Conservation (phyloP, 164 flowering plant species). For the Cinnamomum micranthum region DNA sequence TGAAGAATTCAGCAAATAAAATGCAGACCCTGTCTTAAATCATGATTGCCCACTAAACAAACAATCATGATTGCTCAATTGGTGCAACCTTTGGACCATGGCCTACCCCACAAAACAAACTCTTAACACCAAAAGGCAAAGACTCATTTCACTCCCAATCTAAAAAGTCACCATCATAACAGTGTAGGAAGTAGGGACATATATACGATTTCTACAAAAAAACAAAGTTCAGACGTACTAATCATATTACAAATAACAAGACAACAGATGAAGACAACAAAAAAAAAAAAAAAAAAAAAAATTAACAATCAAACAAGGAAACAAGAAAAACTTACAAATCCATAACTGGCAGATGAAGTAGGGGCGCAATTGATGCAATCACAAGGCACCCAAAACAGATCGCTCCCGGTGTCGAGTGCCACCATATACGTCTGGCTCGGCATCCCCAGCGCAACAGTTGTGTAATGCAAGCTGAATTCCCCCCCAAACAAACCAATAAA, state of each 20-base stretch:
- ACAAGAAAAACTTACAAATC: neutral
- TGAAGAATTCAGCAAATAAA: neutral
- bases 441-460: constrained; percentile 72
- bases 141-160: neutral
- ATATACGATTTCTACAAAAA: neutral
- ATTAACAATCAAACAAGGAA: neutral
- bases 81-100: neutral
- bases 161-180: neutral
- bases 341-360: constrained; percentile 17
- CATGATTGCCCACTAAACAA: neutral
- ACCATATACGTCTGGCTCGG: constrained; percentile 65
- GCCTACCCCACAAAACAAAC: neutral
- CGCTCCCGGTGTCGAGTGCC: constrained; percentile 93
- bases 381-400: constrained; percentile 89
- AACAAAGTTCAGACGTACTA: neutral
- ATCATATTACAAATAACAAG: neutral
- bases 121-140: no score
- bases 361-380: constrained; percentile 53
- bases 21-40: neutral
- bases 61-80: neutral
- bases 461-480: constrained; percentile 72
- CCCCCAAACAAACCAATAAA: neutral
- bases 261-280: no score
- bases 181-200: neutral
- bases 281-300: no score